Evolutionary conservation across 768 basidiomycete species (phyloP).

Genomic region (Podaxis sp.): DNA sequence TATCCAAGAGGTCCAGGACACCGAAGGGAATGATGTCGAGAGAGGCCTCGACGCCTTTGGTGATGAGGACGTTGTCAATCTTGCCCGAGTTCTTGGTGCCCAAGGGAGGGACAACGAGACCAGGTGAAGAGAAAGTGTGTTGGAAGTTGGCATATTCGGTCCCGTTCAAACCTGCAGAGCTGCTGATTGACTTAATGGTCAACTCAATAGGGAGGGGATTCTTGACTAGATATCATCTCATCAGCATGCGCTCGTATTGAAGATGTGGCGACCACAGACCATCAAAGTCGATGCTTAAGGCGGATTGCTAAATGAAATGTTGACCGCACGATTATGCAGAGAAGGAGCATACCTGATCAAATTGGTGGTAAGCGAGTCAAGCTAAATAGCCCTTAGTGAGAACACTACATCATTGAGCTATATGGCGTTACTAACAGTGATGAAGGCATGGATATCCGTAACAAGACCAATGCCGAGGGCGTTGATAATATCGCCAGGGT

Average conservation of each 20-base stretch:
- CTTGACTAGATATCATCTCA: slow-evolving; percentile 25
- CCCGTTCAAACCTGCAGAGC: slow-evolving; percentile 49
- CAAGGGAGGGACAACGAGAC: slow-evolving; percentile 50
- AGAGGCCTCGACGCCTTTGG: slow-evolving; percentile 48
- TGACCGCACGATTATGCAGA: neutral
- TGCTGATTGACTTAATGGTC: slow-evolving; percentile 41
- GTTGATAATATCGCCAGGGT: slow-evolving; percentile 36
- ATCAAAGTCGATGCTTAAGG: slow-evolving; percentile 36
- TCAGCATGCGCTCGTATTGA: neutral
- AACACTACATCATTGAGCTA: neutral
- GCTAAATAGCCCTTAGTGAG: slow-evolving; percentile 23
- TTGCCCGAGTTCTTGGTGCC: slow-evolving; percentile 58
- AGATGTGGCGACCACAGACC: slow-evolving; percentile 20
- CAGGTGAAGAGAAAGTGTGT: slow-evolving; percentile 52
- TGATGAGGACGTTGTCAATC: slow-evolving; percentile 56
- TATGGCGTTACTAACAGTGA: slow-evolving; percentile 32
- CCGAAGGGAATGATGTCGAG: slow-evolving; percentile 56
- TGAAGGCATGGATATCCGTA: slow-evolving; percentile 34
- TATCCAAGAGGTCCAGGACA: slow-evolving; percentile 47
- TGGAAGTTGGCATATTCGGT: slow-evolving; percentile 58
- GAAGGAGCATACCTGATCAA: slow-evolving; percentile 31
- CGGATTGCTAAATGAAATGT: neutral
- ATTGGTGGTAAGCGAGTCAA: slow-evolving; percentile 35
- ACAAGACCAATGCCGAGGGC: slow-evolving; percentile 40
- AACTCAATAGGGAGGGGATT: slow-evolving; percentile 48